phyloP scores from a whole-genome alignment of 2,329 filamentous ascomycete species.

The Verticillium zaregamsianum region DNA sequence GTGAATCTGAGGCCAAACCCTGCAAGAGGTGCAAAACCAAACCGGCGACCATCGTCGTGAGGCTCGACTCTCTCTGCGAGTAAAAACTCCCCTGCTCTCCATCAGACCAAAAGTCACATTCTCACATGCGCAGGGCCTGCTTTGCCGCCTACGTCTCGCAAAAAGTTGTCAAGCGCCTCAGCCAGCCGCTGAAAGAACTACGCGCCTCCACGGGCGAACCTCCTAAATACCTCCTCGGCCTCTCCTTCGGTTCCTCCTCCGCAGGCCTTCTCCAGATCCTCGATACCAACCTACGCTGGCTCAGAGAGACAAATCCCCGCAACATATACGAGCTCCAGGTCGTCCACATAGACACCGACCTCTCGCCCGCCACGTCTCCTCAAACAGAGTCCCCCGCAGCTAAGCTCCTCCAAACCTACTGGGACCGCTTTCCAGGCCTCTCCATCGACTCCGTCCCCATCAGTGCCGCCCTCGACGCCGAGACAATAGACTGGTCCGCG shows the following conservation, averaged over 20 bases:
- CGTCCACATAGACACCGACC: conserved; percentile 47
- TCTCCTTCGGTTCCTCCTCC: conserved; percentile 83
- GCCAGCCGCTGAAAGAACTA: conserved; percentile 45
- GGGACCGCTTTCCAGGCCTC: conserved; percentile 61
- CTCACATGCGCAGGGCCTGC: conserved; percentile 45
- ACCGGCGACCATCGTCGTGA: conserved; percentile 14
- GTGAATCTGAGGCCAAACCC: conserved; percentile 3
- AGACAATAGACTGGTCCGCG: conserved; percentile 49
- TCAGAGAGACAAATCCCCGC: conserved; percentile 60
- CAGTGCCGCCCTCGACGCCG: conserved; percentile 52
- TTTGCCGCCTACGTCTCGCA: conserved; percentile 72
- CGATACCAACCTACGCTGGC: conserved; percentile 62
- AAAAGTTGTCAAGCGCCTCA: conserved; percentile 73
- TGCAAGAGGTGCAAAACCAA: conserved; percentile 18
- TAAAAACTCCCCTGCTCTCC: conserved; percentile 6
- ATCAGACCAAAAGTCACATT: conserved; percentile 9
- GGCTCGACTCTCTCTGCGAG: conserved; percentile 20
- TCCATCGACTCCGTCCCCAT: conserved; percentile 60
- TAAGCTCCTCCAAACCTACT: conserved; percentile 47
- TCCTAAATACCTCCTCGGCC: conserved; percentile 62
- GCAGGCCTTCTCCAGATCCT: conserved; percentile 72
- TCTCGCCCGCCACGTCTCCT: conserved; percentile 14
- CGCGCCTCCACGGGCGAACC: conserved; percentile 28
- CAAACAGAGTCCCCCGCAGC: conserved; percentile 24
- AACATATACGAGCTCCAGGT: conserved; percentile 65